A percentile compares a stretch with the other conserved stretches of the same genome.
phyloP scores from a whole-genome alignment of 305 asterid genomes.

The Plantago coronopus region DNA sequence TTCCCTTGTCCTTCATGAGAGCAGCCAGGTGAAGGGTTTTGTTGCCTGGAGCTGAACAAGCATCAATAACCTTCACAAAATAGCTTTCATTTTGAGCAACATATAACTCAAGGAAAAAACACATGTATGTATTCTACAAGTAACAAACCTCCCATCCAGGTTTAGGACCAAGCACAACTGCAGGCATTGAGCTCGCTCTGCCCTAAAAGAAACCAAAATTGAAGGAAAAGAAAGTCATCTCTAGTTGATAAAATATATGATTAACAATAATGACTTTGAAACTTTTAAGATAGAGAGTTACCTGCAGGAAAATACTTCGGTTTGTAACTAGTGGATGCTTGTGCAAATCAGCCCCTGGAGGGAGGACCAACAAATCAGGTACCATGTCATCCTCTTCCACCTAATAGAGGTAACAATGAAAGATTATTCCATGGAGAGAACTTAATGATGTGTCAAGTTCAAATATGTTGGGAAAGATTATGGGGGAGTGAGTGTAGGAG shows the following conservation, averaged over 20 bases:
- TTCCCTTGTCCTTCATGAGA: constrained; percentile 79
- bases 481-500: too few species aligned
- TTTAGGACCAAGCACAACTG: constrained; percentile 69
- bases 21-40: constrained; percentile 94
- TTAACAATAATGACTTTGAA: not conserved
- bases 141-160: constrained; percentile 80
- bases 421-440: not conserved
- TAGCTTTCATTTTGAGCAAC: constrained; percentile 18
- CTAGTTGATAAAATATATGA: not conserved
- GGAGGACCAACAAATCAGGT: constrained; percentile 68
- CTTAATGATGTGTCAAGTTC: constrained; percentile 1
- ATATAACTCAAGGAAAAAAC: not conserved
- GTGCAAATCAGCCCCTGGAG: constrained; percentile 87
- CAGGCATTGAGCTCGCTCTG: constrained; percentile 94
- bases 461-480: too few species aligned
- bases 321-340: constrained; percentile 67
- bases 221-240: constrained; percentile 17
- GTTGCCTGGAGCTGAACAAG: constrained; percentile 96
- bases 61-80: constrained; percentile 80
- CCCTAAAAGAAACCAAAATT: constrained; percentile 36
- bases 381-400: constrained; percentile 70
- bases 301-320: constrained; percentile 85
- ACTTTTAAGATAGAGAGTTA: constrained; percentile 22
- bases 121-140: constrained; percentile 12
- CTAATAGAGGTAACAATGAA: constrained; percentile 34